Conservation (phyloP, 2,329 filamentous ascomycete genomes). For the Cladosporium velox region DNA sequence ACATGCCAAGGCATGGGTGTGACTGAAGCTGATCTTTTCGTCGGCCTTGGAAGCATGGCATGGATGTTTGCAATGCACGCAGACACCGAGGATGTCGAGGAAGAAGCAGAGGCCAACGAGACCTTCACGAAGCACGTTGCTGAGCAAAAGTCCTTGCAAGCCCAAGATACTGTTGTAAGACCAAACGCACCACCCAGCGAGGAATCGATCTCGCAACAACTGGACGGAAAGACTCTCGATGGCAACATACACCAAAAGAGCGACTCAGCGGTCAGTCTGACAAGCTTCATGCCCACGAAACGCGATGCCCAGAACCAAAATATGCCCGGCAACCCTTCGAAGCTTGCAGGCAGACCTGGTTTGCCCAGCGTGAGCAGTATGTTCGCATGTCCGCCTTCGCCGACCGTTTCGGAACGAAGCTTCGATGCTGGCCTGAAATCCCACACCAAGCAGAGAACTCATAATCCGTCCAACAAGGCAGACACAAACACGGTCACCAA, state of each 20-base stretch:
- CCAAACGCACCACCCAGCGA: constrained; percentile 11
- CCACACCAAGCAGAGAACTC: neutral
- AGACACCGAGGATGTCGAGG: constrained; percentile 21
- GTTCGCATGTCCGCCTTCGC: constrained; percentile 10
- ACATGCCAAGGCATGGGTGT: constrained; percentile 34
- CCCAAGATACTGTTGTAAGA: neutral
- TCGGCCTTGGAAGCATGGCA: constrained; percentile 46
- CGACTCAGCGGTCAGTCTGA: constrained; percentile 26
- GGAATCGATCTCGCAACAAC: constrained; percentile 10
- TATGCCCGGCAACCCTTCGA: constrained; percentile 2
- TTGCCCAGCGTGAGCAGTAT: constrained; percentile 6
- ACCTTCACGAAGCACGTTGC: neutral
- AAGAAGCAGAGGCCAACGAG: constrained; percentile 5
- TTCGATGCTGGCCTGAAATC: neutral
- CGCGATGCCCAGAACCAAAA: neutral
- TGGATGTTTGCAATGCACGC: constrained; percentile 48
- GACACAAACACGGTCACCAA: neutral
- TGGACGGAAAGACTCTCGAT: neutral
- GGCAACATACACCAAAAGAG: constrained; percentile 18
- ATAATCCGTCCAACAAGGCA: constrained; percentile 11
- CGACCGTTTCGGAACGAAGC: neutral
- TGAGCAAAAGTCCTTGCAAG: constrained; percentile 9
- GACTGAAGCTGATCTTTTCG: constrained; percentile 36
- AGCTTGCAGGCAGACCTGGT: constrained; percentile 1
- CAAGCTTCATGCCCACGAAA: neutral